Percentiles rank a stretch among this genome's conserved stretches.
Conservation (phyloP, 257 asterid genomes). For the Nicotiana tomentosiformis region DNA sequence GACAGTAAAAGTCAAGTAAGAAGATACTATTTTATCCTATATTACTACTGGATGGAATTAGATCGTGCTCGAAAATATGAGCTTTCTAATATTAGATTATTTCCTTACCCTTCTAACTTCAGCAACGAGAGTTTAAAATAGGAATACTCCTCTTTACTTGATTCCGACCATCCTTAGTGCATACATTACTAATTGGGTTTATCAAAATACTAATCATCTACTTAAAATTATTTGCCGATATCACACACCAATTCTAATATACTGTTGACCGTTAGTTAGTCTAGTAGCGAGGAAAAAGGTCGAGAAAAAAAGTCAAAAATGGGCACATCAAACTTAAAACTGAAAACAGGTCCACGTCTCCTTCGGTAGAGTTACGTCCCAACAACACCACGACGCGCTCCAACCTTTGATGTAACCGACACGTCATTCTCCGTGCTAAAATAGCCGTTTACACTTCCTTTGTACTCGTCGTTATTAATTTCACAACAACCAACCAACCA, state of each 20-base stretch:
- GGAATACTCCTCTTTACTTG: too few species aligned
- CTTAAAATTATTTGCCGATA: not conserved
- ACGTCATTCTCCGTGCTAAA: not conserved
- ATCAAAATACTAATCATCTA: not conserved
- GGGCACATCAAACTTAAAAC: not conserved
- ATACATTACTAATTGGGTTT: too few species aligned
- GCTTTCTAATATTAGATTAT: too few species aligned
- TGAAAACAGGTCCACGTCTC: not conserved
- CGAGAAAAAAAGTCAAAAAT: not conserved
- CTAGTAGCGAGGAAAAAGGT: not conserved
- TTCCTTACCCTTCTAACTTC: too few species aligned
- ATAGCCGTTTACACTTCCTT: not conserved
- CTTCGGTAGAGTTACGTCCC: not conserved
- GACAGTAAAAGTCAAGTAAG: too few species aligned
- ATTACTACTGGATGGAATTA: too few species aligned
- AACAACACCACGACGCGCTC: not conserved
- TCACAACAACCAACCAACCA: constrained; percentile 8
- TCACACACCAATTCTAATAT: not conserved
- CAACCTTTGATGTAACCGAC: not conserved
- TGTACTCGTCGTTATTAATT: not conserved
- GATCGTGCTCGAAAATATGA: too few species aligned
- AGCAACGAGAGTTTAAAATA: too few species aligned
- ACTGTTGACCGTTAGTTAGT: not conserved
- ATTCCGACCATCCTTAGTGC: too few species aligned
- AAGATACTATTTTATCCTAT: too few species aligned